Base-by-base conservation (phyloP, 2,329 filamentous ascomycete species). In the Colletotrichum trifolii region DNA sequence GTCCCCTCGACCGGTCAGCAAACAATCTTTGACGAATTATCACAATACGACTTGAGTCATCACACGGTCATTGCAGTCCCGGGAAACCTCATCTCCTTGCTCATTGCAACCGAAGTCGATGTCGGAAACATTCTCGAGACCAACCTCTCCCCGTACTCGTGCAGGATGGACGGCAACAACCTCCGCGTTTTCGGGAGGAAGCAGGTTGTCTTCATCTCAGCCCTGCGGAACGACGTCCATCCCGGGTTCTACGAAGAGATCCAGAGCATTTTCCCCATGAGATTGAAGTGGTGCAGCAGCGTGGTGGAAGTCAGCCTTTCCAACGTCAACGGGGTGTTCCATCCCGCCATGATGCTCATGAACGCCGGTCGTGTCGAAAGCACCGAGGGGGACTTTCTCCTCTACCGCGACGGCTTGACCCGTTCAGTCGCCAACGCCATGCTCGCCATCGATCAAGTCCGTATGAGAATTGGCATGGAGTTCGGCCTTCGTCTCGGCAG, bases 281-380 rank as follows among this genome's bases (percentile, higher is more conserved):
- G 8, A 10, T 50, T 61, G 8, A 47, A 42, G 8, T 61, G 58
- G 58, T 61, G 58, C 45, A 54, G 54, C n/a, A 61, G 25, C 43
- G 50, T 61, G 9, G n/a, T 61, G 15, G 52, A 61, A 13, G 58
- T 61, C 52, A 56, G 58, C 58, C 35, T 61, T 2, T 55, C 58
- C 50, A 61, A 61, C 43, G 52, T 61, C 45, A 61, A 61, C 58
- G 58, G 58, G 25, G 58, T 61, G 6, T 61, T 61, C 5, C 58
- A 61, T 33, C 58, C 58, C 12, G 50, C 54, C 12, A 61, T 61
- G 58, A 61, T 61, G 52, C 25, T 61, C n/a, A 56, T 61, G 58
- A 61, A 61, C n/a, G 52, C 58, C 8, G 58, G 58, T 4, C 52
- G 58, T 9, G 55, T 61, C 53, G 58, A 61, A 15, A 42, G 34